Evolutionary conservation across 139 green algal species (phyloP).

Genomic region (Chlorella vulgaris): DNA sequence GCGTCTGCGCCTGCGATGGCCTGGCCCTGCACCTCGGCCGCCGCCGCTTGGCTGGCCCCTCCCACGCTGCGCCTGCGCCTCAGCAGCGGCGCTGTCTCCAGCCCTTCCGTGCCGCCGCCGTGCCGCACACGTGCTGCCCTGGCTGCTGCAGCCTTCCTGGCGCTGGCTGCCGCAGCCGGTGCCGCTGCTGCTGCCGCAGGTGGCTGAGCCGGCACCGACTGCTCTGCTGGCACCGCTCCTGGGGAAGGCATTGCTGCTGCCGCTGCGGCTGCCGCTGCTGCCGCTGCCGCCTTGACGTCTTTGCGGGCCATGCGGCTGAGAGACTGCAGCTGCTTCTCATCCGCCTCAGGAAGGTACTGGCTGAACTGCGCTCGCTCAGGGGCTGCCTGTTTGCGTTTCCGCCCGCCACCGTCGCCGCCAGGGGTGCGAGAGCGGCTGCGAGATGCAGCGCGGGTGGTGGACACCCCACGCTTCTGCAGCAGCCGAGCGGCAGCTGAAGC

Average conservation of each 20-base stretch:
- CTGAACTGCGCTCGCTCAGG: neutral
- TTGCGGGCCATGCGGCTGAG: neutral
- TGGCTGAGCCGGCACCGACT: no score
- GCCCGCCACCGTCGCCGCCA: neutral
- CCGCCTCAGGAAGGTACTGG: constrained; percentile 1
- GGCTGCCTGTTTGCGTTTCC: neutral
- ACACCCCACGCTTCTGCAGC: neutral
- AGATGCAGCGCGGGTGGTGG: neutral
- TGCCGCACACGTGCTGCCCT: neutral
- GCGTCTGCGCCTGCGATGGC: neutral
- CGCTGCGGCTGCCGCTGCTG: neutral
- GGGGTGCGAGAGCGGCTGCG: neutral
- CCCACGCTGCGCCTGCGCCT: neutral
- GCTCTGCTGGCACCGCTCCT: no score
- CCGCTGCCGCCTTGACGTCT: neutral
- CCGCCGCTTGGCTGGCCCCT: neutral
- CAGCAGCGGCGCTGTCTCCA: neutral
- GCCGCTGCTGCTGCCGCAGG: neutral
- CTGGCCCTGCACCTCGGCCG: neutral
- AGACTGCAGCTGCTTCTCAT: neutral
- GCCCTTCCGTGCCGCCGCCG: neutral
- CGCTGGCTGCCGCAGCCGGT: neutral
- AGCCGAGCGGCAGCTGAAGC: neutral
- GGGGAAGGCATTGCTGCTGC: neutral
- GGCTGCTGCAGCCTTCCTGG: neutral